Evolutionary conservation across 2,329 filamentous ascomycete genomes (phyloP).

Genomic region (Bretziella fagacearum): DNA sequence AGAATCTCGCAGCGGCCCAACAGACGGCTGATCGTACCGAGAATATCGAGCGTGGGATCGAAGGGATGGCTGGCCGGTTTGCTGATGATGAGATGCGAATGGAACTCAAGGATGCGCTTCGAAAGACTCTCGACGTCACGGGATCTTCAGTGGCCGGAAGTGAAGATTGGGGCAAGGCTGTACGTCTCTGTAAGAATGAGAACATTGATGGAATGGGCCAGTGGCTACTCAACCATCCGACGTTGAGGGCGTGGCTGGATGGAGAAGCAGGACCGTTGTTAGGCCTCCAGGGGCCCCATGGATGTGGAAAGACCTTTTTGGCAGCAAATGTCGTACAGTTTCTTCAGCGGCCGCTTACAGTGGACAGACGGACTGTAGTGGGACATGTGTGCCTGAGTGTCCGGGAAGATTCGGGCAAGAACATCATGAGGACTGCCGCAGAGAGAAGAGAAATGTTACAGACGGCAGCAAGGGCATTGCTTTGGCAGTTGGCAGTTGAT

Average conservation of each 20-base stretch:
- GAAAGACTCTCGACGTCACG: neutral
- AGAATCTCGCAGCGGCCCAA: neutral
- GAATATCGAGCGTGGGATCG: neutral
- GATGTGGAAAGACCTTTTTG: slow-evolving; percentile 5
- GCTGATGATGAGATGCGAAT: neutral
- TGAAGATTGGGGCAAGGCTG: neutral
- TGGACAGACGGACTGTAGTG: neutral
- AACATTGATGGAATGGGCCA: neutral
- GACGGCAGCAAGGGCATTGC: neutral
- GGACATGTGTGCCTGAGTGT: neutral
- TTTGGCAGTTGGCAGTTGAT: neutral
- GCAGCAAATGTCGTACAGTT: neutral
- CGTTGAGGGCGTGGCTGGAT: neutral
- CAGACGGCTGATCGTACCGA: neutral
- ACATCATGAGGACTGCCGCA: neutral
- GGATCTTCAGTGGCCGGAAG: neutral
- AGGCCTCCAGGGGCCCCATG: neutral
- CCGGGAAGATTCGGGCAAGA: neutral
- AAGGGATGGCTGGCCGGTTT: neutral
- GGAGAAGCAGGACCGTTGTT: neutral
- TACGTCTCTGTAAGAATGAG: neutral
- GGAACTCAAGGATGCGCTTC: slow-evolving; percentile 2
- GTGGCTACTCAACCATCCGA: neutral
- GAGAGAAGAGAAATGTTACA: neutral
- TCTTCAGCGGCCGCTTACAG: neutral